Base-by-base conservation (phyloP, 2,329 filamentous ascomycete species). In the Penicillium sp. region DNA sequence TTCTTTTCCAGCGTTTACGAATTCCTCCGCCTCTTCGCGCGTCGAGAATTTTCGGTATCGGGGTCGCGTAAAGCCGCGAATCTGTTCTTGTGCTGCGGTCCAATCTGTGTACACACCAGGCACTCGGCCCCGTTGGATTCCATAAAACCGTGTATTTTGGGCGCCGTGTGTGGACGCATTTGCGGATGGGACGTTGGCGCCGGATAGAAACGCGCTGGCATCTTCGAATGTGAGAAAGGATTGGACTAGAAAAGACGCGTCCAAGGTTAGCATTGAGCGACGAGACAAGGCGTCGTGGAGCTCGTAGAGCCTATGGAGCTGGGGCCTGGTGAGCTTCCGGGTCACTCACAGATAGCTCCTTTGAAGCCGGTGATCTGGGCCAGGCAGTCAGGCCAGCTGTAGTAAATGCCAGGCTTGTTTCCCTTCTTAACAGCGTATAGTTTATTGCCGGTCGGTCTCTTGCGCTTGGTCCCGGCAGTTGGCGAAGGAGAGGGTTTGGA, bases 131-230 rank as follows among this genome's bases (percentile, higher is more conserved):
- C 78, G 78, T 63, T 83, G 85, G 1, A 89, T 84, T 8, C 80
- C 86, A 63, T 89, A 89, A 70, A 81, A 88, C 67, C 84, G 83
- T 20, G 79, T 75, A 37, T 78, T 78, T 45, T 74, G 73, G 17
- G 67, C 59, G 25, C 68, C 63, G 5, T 77, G 68, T 42, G 79
- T 73, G 22, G 78, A 69, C 20, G 76, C 65, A 42, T 67, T 71
- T 14, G 64, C 63, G 15, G 67, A 55, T 15, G 73, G 73, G 7
- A 75, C 75, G 58, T 83, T 82, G 65, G 83, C 83, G 49, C 90
- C 90, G 1, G 83, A 86, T 28, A 91, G 82, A 72, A 91, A 97
- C 1, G 86, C 86, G 69, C 90, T 84, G n/a, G 94, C 94, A 60
- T 96, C 92, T 63, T 88, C 84, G 59, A 83, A 80, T 0, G 84